A percentile compares a stretch with the other conserved stretches of the same genome.
phyloP scores from a whole-genome alignment of 306 rosid species.

The Rosa persica region DNA sequence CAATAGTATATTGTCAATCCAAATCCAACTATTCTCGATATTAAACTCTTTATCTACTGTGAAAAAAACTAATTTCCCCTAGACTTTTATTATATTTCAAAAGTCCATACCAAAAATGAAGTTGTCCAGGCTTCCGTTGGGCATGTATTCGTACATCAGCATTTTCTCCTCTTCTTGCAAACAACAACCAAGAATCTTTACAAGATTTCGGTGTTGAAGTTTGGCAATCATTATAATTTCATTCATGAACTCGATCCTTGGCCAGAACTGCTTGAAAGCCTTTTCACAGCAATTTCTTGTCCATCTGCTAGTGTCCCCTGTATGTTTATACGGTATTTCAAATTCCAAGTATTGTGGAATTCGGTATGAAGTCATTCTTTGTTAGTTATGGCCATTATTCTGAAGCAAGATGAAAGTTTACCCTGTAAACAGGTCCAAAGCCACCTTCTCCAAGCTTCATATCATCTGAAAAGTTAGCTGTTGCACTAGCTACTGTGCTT shows the following conservation, averaged over 20 bases:
- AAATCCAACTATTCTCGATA: not conserved
- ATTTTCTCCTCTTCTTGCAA: constrained; percentile 47
- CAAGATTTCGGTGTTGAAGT: constrained; percentile 73
- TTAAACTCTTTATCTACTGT: not conserved
- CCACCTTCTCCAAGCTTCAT: constrained; percentile 62
- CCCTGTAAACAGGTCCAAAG: constrained; percentile 60
- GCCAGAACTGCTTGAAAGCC: constrained; percentile 48
- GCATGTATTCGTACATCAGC: constrained; percentile 62
- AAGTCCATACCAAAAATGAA: constrained; percentile 54
- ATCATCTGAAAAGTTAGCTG: constrained; percentile 38
- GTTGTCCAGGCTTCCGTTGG: constrained; percentile 59
- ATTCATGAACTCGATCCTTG: constrained; percentile 67
- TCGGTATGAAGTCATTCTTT: not conserved
- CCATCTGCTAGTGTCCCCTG: constrained; percentile 57
- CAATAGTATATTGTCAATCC: not conserved
- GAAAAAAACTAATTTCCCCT: not conserved
- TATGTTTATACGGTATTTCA: not conserved
- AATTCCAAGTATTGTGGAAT: not conserved
- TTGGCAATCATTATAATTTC: constrained; percentile 58
- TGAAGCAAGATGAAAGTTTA: constrained; percentile 12
- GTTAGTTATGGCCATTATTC: not conserved
- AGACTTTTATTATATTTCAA: not conserved
- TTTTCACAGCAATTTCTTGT: constrained; percentile 60
- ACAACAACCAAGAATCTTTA: constrained; percentile 61
- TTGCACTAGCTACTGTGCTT: constrained; percentile 36